Evolutionary conservation across 2,329 filamentous ascomycete species (phyloP).

Genomic region (Pseudofabraea citricarpa): DNA sequence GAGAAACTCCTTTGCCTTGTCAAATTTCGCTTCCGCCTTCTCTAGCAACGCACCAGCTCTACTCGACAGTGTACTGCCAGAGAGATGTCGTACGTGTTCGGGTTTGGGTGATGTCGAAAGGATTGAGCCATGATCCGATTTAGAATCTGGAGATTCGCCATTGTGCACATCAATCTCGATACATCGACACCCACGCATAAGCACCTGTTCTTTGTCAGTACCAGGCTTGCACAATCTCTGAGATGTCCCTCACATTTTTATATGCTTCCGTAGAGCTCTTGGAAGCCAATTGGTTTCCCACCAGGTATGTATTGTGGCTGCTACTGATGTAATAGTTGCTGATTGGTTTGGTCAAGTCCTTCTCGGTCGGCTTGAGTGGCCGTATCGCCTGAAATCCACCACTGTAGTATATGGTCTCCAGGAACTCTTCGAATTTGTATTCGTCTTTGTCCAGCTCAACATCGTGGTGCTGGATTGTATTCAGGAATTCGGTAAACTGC

Average conservation of each 20-base stretch:
- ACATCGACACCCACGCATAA: constrained; percentile 76
- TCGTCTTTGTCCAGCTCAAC: constrained; percentile 19
- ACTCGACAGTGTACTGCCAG: constrained; percentile 27
- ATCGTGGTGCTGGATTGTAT: constrained; percentile 36
- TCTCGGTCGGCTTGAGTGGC: constrained; percentile 11
- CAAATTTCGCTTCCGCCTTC: constrained; percentile 23
- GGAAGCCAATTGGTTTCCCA: constrained; percentile 79
- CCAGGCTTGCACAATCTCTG: background rate
- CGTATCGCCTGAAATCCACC: constrained; percentile 22
- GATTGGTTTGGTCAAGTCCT: constrained; percentile 26
- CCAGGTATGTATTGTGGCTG: constrained; percentile 91
- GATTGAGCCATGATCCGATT: constrained; percentile 13
- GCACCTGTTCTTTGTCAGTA: constrained; percentile 43
- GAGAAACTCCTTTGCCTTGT: constrained; percentile 18
- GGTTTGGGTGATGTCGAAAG: constrained; percentile 22
- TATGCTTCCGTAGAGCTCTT: constrained; percentile 75
- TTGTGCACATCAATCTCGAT: constrained; percentile 97
- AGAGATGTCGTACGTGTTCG: constrained; percentile 35
- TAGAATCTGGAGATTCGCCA: constrained; percentile 43
- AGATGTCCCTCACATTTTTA: constrained; percentile 52
- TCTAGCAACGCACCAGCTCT: constrained; percentile 23
- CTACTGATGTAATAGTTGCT: constrained; percentile 88
- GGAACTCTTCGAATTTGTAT: constrained; percentile 28
- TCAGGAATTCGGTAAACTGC: constrained; percentile 45
- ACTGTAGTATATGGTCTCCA: constrained; percentile 24